Conservation (phyloP, 1,284 basidiomycete species). For the Amylostereum chailletii region DNA sequence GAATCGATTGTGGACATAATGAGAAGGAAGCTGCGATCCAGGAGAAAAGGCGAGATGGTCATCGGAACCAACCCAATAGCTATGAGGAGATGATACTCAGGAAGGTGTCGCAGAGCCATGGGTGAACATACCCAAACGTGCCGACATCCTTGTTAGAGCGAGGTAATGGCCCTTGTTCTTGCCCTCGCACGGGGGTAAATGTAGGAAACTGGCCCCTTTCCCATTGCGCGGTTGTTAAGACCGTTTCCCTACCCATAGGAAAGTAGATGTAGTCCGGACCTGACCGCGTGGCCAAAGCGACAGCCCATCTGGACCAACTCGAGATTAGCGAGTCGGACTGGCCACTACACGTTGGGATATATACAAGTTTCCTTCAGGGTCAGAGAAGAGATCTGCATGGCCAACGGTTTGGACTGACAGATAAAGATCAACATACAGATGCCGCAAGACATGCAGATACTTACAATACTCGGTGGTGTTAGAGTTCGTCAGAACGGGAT, state of each 20-base stretch:
- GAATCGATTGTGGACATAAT: constrained; percentile 22
- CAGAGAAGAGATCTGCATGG: constrained; percentile 20
- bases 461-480: constrained; percentile 18
- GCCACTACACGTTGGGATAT: not conserved
- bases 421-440: not conserved
- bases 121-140: not conserved
- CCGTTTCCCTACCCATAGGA: constrained; percentile 22
- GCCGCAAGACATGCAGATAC: not conserved
- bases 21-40: constrained; percentile 16
- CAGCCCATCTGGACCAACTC: constrained; percentile 10
- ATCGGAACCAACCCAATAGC: constrained; percentile 14
- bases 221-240: constrained; percentile 18
- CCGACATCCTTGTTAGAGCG: constrained; percentile 1
- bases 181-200: constrained; percentile 8
- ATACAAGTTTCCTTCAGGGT: constrained; percentile 18
- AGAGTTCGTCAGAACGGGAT: constrained; percentile 19
- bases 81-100: not conserved
- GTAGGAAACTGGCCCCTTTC: constrained; percentile 8
- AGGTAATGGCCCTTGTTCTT: constrained; percentile 3
- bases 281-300: constrained; percentile 16
- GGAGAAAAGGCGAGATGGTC: constrained; percentile 18
- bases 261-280: constrained; percentile 11
- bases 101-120: not conserved
- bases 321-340: not conserved
- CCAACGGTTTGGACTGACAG: constrained; percentile 19